These are phyloP conservation scores for Aspergillus leporis DNA, from an alignment of 495 filamentous ascomycete species.

Conservation along the genomic window DNA sequence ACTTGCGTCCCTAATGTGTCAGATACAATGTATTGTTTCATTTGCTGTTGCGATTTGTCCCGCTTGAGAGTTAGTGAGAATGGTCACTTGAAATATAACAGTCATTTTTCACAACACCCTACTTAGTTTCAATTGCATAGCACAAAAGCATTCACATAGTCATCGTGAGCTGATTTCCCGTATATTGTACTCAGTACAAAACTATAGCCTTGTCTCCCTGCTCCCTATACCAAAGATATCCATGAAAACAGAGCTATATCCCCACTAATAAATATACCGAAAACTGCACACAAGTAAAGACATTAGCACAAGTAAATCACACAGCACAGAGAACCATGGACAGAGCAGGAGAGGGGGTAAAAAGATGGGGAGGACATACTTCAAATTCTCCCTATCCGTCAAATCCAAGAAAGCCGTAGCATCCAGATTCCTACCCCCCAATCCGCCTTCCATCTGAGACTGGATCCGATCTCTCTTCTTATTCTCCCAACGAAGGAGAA, in stretches of 20 bases:
- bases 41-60: too few relatives aligned
- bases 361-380: constrained; percentile 33
- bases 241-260: background rate
- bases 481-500: constrained; percentile 57
- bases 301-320: constrained; percentile 2
- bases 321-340: background rate
- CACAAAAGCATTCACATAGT: too few relatives aligned
- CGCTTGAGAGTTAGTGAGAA: background rate
- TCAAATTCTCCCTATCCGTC: constrained; percentile 61
- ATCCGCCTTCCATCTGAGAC: constrained; percentile 45
- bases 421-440: constrained; percentile 53
- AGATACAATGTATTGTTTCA: too few relatives aligned
- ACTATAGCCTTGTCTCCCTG: too few relatives aligned
- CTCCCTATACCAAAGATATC: too few relatives aligned
- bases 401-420: constrained; percentile 59
- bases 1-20: too few relatives aligned
- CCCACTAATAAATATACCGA: constrained; percentile 35
- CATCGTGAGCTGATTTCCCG: too few relatives aligned
- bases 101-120: background rate
- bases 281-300: constrained; percentile 21
- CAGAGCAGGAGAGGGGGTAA: background rate
- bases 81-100: background rate
- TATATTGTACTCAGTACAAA: too few relatives aligned
- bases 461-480: constrained; percentile 53
- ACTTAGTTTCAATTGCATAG: background rate